These are phyloP conservation scores for Sanghuangporus baumii DNA, from an alignment of 1,284 basidiomycete species.

Conservation along the genomic window DNA sequence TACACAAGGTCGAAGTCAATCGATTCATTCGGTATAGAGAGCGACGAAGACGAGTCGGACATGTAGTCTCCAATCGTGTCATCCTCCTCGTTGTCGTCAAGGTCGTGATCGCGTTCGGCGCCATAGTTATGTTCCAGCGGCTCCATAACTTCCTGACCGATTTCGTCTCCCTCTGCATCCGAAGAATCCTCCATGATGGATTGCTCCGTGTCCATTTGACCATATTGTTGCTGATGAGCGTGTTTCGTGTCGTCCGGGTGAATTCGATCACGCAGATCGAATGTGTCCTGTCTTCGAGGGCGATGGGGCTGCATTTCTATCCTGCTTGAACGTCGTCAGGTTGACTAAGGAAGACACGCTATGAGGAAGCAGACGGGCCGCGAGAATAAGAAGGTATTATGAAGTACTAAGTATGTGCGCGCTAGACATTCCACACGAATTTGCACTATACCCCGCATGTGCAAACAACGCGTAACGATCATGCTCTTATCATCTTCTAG, in stretches of 20 bases:
- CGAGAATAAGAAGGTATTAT: background rate
- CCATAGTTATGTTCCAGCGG: conserved; percentile 10
- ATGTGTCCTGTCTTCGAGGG: conserved; percentile 49
- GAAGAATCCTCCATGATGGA: conserved; percentile 76
- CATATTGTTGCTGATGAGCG: conserved; percentile 33
- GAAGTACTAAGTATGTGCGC: background rate
- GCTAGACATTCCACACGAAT: background rate
- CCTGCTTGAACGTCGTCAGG: background rate
- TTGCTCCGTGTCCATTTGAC: conserved; percentile 64
- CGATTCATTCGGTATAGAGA: conserved; percentile 84
- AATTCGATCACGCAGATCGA: conserved; percentile 64
- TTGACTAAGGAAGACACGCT: background rate
- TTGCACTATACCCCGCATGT: background rate
- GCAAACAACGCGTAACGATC: background rate
- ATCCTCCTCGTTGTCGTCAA: conserved; percentile 52
- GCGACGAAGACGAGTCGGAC: conserved; percentile 52
- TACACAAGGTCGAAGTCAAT: conserved; percentile 91
- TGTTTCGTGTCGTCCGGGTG: conserved; percentile 48
- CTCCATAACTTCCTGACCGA: conserved; percentile 11
- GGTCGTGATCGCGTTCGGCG: conserved; percentile 17
- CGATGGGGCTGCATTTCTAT: conserved; percentile 11
- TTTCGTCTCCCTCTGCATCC: conserved; percentile 50
- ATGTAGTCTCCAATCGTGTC: conserved; percentile 45
- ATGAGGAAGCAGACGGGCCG: background rate
- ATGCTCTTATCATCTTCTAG: background rate